Evolutionary conservation across 495 filamentous ascomycete genomes (phyloP).

Genomic region (Hypoxylon perforatum): DNA sequence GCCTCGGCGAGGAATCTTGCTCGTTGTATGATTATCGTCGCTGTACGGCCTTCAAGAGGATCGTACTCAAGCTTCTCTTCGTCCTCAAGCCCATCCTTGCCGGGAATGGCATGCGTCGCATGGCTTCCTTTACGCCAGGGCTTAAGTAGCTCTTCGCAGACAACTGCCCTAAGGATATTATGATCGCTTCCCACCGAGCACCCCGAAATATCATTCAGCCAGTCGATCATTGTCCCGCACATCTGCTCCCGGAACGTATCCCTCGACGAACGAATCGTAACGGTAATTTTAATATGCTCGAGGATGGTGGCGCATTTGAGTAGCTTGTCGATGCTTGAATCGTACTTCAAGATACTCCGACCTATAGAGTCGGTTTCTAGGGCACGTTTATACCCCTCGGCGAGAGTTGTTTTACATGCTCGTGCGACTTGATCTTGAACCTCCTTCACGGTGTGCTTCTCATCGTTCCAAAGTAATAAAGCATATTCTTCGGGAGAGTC

Average conservation of each 20-base stretch:
- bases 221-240: constrained; percentile 97
- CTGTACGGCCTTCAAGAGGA: constrained; percentile 26
- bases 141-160: constrained; percentile 91
- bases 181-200: constrained; percentile 85
- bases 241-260: constrained; percentile 98
- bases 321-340: constrained; percentile 74
- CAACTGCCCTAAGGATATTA: constrained; percentile 78
- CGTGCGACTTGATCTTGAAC: constrained; percentile 88
- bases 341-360: constrained; percentile 82
- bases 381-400: constrained; percentile 78
- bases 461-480: constrained; percentile 96
- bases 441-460: constrained; percentile 96
- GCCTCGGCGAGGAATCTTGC: constrained; percentile 42
- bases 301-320: constrained; percentile 82
- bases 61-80: constrained; percentile 67
- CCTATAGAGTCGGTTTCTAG: constrained; percentile 89
- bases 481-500: constrained; percentile 74
- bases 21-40: constrained; percentile 40
- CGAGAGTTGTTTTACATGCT: constrained; percentile 78
- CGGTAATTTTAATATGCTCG: constrained; percentile 94
- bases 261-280: constrained; percentile 90
- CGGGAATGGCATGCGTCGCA: constrained; percentile 85
- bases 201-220: constrained; percentile 91
- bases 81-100: constrained; percentile 88
- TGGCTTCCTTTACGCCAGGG: constrained; percentile 87